Base-by-base conservation (phyloP, 345 rosid species). In the Salix dunnii region DNA sequence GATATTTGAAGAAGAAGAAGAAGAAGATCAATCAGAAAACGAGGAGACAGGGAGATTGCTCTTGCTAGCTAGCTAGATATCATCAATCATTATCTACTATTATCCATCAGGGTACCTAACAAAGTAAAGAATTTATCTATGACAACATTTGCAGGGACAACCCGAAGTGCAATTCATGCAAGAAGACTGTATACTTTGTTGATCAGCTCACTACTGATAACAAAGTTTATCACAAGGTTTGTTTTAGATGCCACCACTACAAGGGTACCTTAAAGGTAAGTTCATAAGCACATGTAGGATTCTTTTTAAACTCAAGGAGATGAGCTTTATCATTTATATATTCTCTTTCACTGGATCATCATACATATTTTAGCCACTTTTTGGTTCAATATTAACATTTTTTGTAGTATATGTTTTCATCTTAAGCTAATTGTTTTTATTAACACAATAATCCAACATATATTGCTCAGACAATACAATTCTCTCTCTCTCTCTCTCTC, bases 191-290 rank as follows among this genome's bases (percentile, higher is more conserved):
- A 42, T 87, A 87, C 76, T 84, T 83, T 77, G 89, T 84, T 72
- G 89, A 87, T 77, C 79, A 87, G 77, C 86, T 87, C 35, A 77
- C 83, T 30, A 81, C 86, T 79, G 89, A 87, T 42, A 70, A 75
- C 66, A 81, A 81, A 73, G 84, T 87, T 77, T 87, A 79, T 28
- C 89, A 87, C 77, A 87, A 74, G 72, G 81, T 86, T 71, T 87
- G 87, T 73, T 87, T 87, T 82, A 83, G 87, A 71, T 87, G 89
- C 76, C 87, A 84, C 73, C 89, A 84, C 76, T 87, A 87, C 72
- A 87, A 84, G 76, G 83, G 87, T 71, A 87, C 89, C 63, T 86
- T 87, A 72, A 87, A 84, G 87, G 89, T 87, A 2, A 28, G 38
- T 17, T 55, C 62, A n/a, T 11, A 55, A 55, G 28, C 25, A n/a